Evolutionary conservation across 352 stramenopile species (phyloP).

Genomic region (Pythium utonaiense): DNA sequence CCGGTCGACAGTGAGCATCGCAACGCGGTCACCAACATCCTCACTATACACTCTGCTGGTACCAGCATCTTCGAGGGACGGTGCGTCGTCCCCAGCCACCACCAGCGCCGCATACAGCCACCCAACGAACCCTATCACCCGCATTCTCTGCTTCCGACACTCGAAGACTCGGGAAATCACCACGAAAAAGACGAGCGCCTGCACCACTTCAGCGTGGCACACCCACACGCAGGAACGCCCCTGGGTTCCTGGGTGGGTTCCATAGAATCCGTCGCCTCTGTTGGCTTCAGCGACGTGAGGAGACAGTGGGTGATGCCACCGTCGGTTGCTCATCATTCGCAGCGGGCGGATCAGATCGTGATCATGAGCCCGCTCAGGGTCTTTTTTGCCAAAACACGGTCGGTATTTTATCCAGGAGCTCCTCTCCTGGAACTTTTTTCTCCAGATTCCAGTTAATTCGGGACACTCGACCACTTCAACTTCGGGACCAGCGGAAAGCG

Average conservation of each 20-base stretch:
- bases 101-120: background rate
- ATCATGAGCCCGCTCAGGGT: background rate
- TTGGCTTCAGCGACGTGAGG: no score
- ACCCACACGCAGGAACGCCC: background rate
- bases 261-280: background rate
- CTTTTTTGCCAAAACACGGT: background rate
- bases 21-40: conserved; percentile 19
- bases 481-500: background rate
- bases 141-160: background rate
- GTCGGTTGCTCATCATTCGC: background rate
- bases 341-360: background rate
- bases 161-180: background rate
- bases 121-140: background rate
- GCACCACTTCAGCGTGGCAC: background rate
- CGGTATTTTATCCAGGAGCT: background rate
- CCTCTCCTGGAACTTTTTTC: background rate
- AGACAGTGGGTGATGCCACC: no score
- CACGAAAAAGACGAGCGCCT: background rate
- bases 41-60: background rate
- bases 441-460: background rate
- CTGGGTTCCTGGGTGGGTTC: background rate
- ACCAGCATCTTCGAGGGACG: background rate
- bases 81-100: background rate
- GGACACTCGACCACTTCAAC: background rate
- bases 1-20: conserved; percentile 20